Evolutionary conservation across 192 early-diverging fungal genomes (phyloP), one percentile per base, ranked within the genome.

Genomic region (Podila verticillata): DNA sequence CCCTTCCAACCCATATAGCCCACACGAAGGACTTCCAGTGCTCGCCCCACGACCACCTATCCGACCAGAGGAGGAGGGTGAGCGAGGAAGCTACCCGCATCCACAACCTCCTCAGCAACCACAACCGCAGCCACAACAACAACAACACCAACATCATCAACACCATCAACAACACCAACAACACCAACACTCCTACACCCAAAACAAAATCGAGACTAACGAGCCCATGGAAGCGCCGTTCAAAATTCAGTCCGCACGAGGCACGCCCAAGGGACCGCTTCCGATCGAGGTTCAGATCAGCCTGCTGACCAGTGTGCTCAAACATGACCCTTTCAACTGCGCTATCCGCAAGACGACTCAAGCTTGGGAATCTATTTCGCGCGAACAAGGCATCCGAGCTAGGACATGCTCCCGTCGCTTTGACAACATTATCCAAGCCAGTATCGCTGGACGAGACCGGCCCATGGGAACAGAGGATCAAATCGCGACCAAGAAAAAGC

Each of bases 301-400:
- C 10, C 48, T 80, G 4, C 31, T 80, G 58, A 72, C 31, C 2
- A 80, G 77, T 26, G 77, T 80, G 19, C 70, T 80, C 48, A 57
- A 62, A 26, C 77, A 80, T 39, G 77, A 80, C 9, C 77, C 77
- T 6, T 80, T 80, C 58, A 80, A 80, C 34, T 80, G 77, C n/a
- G 59, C 77, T 12, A 80, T 80, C 61, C 77, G 77, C 29, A 72
- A 72, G 20, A 80, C 77, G 10, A 72, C 77, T 2, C 69, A 80
- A 34, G 77, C 69, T 10, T 80, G 77, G 77, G 77, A 80, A 44
- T 64, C 44, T n/a, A 80, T 80, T 15, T 72, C 69, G 0, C 49
- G 70, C 29, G 77, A 80, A 24, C 77, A 80, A 26, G 70, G 70
- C 19, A 80, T 80, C 57, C 63, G 70, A 3, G 77, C 77, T 0